A percentile compares a stretch with the other conserved stretches of the same genome.
These are phyloP conservation scores for Amorphotheca resinae DNA, from an alignment of 495 filamentous ascomycete genomes.

Conservation along the genomic window DNA sequence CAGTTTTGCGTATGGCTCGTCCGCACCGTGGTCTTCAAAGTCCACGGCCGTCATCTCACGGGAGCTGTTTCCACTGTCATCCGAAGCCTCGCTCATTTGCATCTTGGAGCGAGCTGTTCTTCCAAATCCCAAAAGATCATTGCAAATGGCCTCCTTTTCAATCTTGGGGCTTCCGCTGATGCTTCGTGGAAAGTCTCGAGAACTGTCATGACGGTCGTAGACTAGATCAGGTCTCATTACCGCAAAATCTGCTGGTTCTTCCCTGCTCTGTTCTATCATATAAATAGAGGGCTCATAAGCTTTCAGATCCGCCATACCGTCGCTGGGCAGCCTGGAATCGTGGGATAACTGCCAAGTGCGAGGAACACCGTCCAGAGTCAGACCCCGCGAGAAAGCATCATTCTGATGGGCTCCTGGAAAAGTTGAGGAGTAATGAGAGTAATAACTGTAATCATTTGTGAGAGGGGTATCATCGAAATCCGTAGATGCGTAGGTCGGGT, in stretches of 20 bases:
- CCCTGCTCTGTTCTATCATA: constrained; percentile 3
- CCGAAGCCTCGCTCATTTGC: constrained; percentile 11
- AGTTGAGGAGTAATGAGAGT: constrained; percentile 3
- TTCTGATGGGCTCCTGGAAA: constrained; percentile 1
- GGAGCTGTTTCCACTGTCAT: constrained; percentile 12
- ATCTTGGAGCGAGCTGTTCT: constrained; percentile 2
- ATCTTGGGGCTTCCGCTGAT: constrained; percentile 14
- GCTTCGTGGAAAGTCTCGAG: constrained; percentile 8
- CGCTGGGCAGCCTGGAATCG: constrained; percentile 2
- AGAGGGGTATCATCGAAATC: constrained; percentile 9
- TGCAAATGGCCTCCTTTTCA: constrained; percentile 2
- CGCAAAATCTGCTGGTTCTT: neutral
- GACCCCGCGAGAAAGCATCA: constrained; percentile 1
- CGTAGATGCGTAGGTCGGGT: constrained; percentile 1
- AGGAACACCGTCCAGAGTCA: constrained; percentile 6
- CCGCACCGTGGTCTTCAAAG: constrained; percentile 15
- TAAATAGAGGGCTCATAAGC: constrained; percentile 4
- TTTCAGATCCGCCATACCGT: constrained; percentile 2
- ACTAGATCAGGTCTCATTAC: neutral
- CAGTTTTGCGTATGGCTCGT: constrained; percentile 70
- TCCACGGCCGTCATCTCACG: constrained; percentile 19
- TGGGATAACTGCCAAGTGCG: constrained; percentile 6
- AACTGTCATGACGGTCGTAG: constrained; percentile 5
- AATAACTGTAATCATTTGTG: constrained; percentile 12
- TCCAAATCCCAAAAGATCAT: neutral